Evolutionary conservation across 257 asterid species (phyloP).

Genomic region (Scutellaria baicalensis): DNA sequence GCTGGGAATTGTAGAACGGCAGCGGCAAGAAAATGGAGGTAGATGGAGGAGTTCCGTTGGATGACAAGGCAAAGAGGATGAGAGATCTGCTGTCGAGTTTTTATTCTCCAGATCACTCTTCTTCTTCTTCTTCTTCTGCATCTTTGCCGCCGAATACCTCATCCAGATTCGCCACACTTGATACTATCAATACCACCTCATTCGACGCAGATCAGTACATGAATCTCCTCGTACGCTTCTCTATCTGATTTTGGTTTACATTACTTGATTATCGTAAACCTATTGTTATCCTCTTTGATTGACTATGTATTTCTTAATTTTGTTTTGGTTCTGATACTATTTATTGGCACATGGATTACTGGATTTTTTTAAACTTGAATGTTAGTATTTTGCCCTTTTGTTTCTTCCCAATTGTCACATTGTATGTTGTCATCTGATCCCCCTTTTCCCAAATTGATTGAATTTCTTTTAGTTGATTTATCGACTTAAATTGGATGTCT

Average conservation of each 20-base stretch:
- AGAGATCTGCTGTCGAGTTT: slow-evolving; percentile 94
- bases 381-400: neutral
- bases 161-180: slow-evolving; percentile 92
- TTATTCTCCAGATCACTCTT: slow-evolving; percentile 73
- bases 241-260: neutral
- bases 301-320: neutral
- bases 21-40: slow-evolving; percentile 42
- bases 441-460: neutral
- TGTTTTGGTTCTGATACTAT: neutral
- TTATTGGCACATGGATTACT: neutral
- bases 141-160: slow-evolving; percentile 34
- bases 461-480: neutral
- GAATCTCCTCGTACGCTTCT: slow-evolving; percentile 79
- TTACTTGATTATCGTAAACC: neutral
- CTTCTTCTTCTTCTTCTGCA: slow-evolving; percentile 35
- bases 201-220: slow-evolving; percentile 94
- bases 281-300: neutral
- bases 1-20: neutral
- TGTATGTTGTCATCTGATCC: neutral
- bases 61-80: slow-evolving; percentile 96
- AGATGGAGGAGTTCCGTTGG: slow-evolving; percentile 52
- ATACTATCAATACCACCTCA: slow-evolving; percentile 77
- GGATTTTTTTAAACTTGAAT: neutral
- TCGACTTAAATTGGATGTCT: neutral
- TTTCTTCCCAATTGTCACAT: neutral